Evolutionary conservation across 208 protist genomes (phyloP).

Genomic region (Phytomonas francai): DNA sequence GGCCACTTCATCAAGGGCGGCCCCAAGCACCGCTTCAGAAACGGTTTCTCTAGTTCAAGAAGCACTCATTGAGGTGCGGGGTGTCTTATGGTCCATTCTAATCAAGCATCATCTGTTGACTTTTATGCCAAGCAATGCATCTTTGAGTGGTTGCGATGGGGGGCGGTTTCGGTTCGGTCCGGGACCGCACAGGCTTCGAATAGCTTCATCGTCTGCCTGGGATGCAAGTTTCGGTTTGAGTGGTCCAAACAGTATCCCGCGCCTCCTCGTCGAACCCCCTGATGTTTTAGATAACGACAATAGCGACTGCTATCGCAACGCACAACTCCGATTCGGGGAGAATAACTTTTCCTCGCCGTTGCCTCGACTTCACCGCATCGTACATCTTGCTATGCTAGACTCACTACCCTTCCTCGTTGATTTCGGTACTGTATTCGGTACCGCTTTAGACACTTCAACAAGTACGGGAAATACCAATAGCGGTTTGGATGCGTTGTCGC

Average conservation of each 20-base stretch:
- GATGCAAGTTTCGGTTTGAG: slow-evolving; percentile 24
- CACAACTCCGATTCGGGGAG: background rate
- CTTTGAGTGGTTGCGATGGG: background rate
- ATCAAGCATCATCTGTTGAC: background rate
- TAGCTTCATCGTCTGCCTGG: slow-evolving; percentile 19
- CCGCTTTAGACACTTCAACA: background rate
- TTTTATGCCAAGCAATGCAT: background rate
- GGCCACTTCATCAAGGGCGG: slow-evolving; percentile 13
- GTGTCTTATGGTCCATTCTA: background rate
- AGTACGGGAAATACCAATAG: background rate
- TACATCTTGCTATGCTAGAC: slow-evolving; percentile 31
- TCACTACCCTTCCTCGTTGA: slow-evolving; percentile 38
- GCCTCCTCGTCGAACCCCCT: background rate
- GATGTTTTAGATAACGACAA: background rate
- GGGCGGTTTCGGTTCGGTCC: slow-evolving; percentile 25
- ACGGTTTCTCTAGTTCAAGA: background rate
- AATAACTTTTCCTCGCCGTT: background rate
- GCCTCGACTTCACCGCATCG: slow-evolving; percentile 29
- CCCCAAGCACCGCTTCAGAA: background rate
- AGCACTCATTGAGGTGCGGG: background rate
- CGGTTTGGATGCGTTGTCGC: background rate
- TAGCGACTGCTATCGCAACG: background rate
- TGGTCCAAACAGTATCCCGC: background rate
- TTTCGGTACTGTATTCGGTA: slow-evolving; percentile 9
- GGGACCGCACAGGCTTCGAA: slow-evolving; percentile 23